phyloP scores from a whole-genome alignment of 2,329 filamentous ascomycete species.

The Fusarium buxicola region DNA sequence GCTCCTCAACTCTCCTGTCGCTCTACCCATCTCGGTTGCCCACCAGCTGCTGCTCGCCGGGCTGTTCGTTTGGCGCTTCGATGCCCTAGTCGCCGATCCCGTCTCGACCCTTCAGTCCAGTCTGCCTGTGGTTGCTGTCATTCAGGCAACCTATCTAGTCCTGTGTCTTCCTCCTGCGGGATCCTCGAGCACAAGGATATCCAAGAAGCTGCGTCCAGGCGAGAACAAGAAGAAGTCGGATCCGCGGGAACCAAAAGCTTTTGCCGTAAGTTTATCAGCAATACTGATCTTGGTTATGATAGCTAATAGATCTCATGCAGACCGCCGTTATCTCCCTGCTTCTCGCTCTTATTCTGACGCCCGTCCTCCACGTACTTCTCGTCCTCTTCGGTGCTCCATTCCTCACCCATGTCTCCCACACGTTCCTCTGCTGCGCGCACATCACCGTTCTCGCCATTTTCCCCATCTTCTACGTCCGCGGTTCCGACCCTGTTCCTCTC shows the following conservation, averaged over 20 bases:
- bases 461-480: constrained; percentile 87
- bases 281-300: neutral
- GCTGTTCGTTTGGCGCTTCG: constrained; percentile 73
- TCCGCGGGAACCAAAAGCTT: constrained; percentile 56
- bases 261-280: constrained; percentile 57
- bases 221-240: constrained; percentile 66
- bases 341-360: constrained; percentile 77
- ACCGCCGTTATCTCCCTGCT: constrained; percentile 59
- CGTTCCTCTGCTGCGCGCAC: constrained; percentile 83
- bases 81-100: constrained; percentile 75
- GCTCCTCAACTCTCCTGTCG: constrained; percentile 52
- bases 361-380: constrained; percentile 71
- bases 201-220: constrained; percentile 64
- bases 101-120: constrained; percentile 70
- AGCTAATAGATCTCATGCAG: constrained; percentile 48
- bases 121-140: constrained; percentile 69
- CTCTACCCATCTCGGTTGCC: constrained; percentile 68
- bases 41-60: constrained; percentile 76
- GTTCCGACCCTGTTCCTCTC: constrained; percentile 79
- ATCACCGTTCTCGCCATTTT: constrained; percentile 82
- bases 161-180: constrained; percentile 73
- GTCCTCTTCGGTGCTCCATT: constrained; percentile 93
- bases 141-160: constrained; percentile 74
- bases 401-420: constrained; percentile 82
- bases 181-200: constrained; percentile 53